Evolutionary conservation across 148 eudicot genomes (phyloP).

Genomic region (Vaccinium vitisidaea): DNA sequence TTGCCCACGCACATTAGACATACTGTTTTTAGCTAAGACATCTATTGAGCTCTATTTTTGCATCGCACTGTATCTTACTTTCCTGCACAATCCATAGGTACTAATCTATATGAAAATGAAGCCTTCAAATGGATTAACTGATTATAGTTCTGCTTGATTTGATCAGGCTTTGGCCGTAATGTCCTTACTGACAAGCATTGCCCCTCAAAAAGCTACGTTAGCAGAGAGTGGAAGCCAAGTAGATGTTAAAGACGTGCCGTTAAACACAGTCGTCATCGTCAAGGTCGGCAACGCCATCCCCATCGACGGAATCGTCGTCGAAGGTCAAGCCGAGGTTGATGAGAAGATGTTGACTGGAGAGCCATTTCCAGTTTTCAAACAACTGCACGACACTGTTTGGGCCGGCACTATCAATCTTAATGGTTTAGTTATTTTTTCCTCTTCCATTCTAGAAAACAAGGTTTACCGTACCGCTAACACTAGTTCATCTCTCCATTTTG

Average conservation of each 20-base stretch:
- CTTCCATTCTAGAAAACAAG: background rate
- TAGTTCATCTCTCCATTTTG: background rate
- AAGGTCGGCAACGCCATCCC: background rate
- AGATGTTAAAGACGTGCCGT: background rate
- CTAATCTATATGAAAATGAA: background rate
- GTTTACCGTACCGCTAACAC: background rate
- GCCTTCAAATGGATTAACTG: background rate
- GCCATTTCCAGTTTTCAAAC: background rate
- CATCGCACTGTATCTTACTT: background rate
- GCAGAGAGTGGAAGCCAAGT: slow-evolving; percentile 1
- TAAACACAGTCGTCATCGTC: background rate
- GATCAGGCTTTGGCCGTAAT: slow-evolving; percentile 1
- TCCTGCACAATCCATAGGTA: background rate
- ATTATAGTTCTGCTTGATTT: background rate
- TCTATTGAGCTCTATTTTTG: background rate
- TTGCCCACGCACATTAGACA: background rate
- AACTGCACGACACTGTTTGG: background rate
- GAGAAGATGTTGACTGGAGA: slow-evolving; percentile 5
- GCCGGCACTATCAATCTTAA: background rate
- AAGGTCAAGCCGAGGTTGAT: background rate
- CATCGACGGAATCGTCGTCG: background rate
- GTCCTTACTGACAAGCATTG: background rate
- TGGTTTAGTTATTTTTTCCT: background rate
- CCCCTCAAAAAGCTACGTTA: background rate
- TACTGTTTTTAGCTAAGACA: background rate